Evolutionary conservation across 2,329 filamentous ascomycete genomes (phyloP).

Genomic region (Clonostachys solani): DNA sequence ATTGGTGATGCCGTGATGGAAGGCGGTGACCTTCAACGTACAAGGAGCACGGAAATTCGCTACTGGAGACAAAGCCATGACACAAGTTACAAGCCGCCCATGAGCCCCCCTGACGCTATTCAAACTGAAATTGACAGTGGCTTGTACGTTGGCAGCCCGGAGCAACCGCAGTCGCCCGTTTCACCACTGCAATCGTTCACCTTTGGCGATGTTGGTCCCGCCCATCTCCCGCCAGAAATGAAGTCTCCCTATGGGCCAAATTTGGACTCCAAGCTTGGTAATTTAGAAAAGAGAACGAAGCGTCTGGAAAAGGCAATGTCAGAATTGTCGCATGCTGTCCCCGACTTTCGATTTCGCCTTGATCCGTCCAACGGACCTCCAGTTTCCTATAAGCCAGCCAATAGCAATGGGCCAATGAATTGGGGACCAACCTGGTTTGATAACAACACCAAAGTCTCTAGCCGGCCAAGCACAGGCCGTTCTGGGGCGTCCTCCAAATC

Average conservation of each 20-base stretch:
- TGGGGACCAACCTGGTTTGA: background rate
- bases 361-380: background rate
- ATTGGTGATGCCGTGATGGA: constrained; percentile 34
- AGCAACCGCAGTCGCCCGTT: background rate
- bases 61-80: constrained; percentile 61
- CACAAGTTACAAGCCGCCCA: constrained; percentile 42
- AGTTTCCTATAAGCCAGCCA: background rate
- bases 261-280: constrained; percentile 47
- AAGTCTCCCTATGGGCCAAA: constrained; percentile 53
- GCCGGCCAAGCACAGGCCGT: constrained; percentile 10
- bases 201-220: constrained; percentile 41
- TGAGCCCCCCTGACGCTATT: too few relatives aligned
- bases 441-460: background rate
- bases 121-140: too few relatives aligned
- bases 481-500: background rate
- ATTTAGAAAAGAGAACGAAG: constrained; percentile 38
- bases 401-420: background rate
- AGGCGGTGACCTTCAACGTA: constrained; percentile 27
- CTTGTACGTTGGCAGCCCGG: constrained; percentile 21
- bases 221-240: constrained; percentile 46
- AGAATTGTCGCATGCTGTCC: background rate
- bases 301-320: background rate
- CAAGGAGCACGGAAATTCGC: constrained; percentile 59
- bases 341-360: background rate
- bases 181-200: constrained; percentile 47